phyloP scores from a whole-genome alignment of 2,329 filamentous ascomycete genomes.

The Microsporum audouinii region DNA sequence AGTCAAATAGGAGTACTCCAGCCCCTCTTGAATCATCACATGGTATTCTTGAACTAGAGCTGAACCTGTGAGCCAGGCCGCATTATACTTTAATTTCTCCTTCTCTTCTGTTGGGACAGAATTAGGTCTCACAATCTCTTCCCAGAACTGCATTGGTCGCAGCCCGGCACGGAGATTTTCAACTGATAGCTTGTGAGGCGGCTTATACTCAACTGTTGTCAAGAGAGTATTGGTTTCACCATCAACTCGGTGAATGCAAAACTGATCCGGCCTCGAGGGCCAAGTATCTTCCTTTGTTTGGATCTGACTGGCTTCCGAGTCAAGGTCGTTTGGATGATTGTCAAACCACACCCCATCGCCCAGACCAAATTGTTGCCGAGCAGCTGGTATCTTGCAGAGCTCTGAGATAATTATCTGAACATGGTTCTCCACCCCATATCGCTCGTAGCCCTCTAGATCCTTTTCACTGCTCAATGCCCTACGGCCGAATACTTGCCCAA shows the following conservation, averaged over 20 bases:
- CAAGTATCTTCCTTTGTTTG: not conserved
- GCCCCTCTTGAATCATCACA: constrained; percentile 22
- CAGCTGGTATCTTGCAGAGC: constrained; percentile 20
- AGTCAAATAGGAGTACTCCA: constrained; percentile 21
- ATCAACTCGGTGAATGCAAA: constrained; percentile 16
- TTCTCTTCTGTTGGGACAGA: constrained; percentile 8
- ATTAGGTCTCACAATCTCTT: constrained; percentile 1
- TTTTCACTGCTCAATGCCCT: constrained; percentile 21
- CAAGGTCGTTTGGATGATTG: constrained; percentile 13
- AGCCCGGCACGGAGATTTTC: not conserved
- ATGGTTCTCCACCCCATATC: constrained; percentile 21
- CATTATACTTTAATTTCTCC: constrained; percentile 19
- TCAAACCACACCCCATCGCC: constrained; percentile 16
- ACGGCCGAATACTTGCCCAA: constrained; percentile 8
- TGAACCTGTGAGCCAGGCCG: constrained; percentile 14
- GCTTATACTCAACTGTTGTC: constrained; percentile 17
- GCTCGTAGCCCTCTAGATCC: constrained; percentile 22
- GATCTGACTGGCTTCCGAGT: constrained; percentile 8
- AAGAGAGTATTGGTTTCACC: not conserved
- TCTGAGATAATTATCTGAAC: constrained; percentile 20
- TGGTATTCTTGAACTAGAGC: constrained; percentile 21
- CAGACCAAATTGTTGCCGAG: constrained; percentile 18
- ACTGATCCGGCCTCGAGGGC: constrained; percentile 16
- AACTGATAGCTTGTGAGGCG: constrained; percentile 15
- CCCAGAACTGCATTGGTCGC: constrained; percentile 2